Conservation (phyloP, 2,329 filamentous ascomycete species). For the Talaromyces verruculosus region DNA sequence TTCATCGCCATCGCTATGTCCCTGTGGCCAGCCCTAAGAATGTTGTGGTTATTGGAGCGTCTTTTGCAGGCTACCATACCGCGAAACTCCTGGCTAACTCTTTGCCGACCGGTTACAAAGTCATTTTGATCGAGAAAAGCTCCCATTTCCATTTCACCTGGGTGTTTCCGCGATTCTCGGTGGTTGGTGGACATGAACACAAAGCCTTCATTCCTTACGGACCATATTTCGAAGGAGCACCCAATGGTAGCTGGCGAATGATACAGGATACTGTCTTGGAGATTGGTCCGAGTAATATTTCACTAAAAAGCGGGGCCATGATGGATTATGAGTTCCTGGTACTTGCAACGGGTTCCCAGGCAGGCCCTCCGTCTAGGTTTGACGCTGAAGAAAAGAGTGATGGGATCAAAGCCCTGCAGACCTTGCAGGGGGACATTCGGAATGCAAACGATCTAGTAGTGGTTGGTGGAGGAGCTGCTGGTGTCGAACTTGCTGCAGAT, state of each 20-base stretch:
- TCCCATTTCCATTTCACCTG: conserved; percentile 63
- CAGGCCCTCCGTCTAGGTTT: conserved; percentile 53
- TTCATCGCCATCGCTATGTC: background rate
- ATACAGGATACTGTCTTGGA: conserved; percentile 45
- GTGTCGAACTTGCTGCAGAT: conserved; percentile 62
- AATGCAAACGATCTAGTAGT: conserved; percentile 49
- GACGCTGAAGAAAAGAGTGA: conserved; percentile 44
- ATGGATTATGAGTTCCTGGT: conserved; percentile 41
- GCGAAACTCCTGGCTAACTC: conserved; percentile 51
- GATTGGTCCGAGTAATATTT: conserved; percentile 39
- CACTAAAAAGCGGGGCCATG: conserved; percentile 45
- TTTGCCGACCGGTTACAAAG: conserved; percentile 52
- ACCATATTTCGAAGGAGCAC: conserved; percentile 37
- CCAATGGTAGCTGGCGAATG: conserved; percentile 40
- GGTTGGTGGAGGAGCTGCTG: conserved; percentile 60
- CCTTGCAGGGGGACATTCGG: conserved; percentile 50
- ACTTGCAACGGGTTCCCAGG: conserved; percentile 56
- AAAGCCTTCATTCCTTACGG: conserved; percentile 63
- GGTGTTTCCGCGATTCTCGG: conserved; percentile 60
- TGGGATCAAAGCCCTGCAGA: conserved; percentile 46
- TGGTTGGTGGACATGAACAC: conserved; percentile 57
- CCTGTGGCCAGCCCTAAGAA: conserved; percentile 37
- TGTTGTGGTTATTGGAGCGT: conserved; percentile 59
- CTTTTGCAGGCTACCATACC: conserved; percentile 57
- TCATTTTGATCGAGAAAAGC: conserved; percentile 60